phyloP scores from a whole-genome alignment of 345 rosid genomes.

The Carallia brachiata region DNA sequence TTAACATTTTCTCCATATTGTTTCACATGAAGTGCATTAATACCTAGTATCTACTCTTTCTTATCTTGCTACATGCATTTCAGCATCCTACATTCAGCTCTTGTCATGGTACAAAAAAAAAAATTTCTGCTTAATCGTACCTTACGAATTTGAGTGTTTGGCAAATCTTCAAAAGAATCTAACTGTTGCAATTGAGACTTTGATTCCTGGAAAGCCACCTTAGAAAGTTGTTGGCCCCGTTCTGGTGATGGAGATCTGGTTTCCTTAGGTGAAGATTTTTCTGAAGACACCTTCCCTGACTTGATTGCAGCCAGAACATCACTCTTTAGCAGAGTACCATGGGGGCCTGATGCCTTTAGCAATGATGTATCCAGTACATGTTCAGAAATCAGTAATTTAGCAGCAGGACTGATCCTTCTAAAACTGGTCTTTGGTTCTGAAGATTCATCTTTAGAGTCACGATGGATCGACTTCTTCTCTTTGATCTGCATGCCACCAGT shows the following conservation, averaged over 20 bases:
- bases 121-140: constrained; percentile 34
- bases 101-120: not conserved
- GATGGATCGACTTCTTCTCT: constrained; percentile 43
- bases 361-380: constrained; percentile 77
- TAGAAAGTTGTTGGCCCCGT: constrained; percentile 35
- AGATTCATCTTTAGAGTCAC: constrained; percentile 42
- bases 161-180: constrained; percentile 71
- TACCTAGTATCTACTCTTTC: no score
- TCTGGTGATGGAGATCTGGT: constrained; percentile 44
- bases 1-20: no score
- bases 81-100: not conserved
- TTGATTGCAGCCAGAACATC: constrained; percentile 79
- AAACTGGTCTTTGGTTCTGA: constrained; percentile 40
- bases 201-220: constrained; percentile 31
- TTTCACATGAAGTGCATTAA: no score
- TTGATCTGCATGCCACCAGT: constrained; percentile 40
- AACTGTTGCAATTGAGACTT: constrained; percentile 42
- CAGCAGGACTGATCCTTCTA: constrained; percentile 88
- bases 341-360: constrained; percentile 74
- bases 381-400: constrained; percentile 71
- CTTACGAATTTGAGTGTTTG: constrained; percentile 98
- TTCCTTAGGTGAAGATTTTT: constrained; percentile 38
- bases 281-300: constrained; percentile 59
- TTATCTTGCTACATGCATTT: not conserved
- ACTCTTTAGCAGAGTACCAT: constrained; percentile 78